phyloP scores from a whole-genome alignment of 331 rosid species.

The Quercus lobata region DNA sequence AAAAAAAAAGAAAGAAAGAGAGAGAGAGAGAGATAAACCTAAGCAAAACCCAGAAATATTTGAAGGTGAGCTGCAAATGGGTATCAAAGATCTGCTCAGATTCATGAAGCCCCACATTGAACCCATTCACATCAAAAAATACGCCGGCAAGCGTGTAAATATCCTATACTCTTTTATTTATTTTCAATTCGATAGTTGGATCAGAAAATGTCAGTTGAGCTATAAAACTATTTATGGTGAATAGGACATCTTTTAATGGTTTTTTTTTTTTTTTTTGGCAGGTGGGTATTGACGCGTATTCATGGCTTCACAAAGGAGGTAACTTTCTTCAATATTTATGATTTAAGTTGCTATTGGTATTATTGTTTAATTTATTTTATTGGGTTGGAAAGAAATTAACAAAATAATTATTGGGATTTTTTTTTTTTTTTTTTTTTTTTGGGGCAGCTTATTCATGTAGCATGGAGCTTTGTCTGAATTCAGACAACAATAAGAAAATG shows the following conservation, averaged over 20 bases:
- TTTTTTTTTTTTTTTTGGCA: conserved; percentile 5
- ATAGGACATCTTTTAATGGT: conserved; percentile 2
- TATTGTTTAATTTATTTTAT: not conserved
- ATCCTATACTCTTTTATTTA: not conserved
- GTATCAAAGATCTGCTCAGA: conserved; percentile 93
- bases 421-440: not conserved
- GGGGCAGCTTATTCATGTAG: conserved; percentile 89
- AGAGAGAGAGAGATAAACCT: conserved; percentile 8
- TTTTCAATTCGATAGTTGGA: no score
- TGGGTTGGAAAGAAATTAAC: conserved; percentile 5
- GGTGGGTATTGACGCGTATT: conserved; percentile 98
- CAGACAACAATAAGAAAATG: conserved; percentile 54
- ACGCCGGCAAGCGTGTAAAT: conserved; percentile 79
- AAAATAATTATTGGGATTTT: not conserved
- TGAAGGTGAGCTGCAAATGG: conserved; percentile 37
- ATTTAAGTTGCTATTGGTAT: not conserved
- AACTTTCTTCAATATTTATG: not conserved
- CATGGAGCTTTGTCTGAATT: conserved; percentile 80
- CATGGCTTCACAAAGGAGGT: conserved; percentile 99
- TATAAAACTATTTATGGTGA: not conserved
- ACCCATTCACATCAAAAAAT: conserved; percentile 63
- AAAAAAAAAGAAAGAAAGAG: fast-evolving
- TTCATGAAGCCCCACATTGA: conserved; percentile 80
- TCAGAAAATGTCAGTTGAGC: no score
- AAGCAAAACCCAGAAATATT: conserved; percentile 24